phyloP scores from a whole-genome alignment of 169 alveolate species.

The Eimeria zaria region DNA sequence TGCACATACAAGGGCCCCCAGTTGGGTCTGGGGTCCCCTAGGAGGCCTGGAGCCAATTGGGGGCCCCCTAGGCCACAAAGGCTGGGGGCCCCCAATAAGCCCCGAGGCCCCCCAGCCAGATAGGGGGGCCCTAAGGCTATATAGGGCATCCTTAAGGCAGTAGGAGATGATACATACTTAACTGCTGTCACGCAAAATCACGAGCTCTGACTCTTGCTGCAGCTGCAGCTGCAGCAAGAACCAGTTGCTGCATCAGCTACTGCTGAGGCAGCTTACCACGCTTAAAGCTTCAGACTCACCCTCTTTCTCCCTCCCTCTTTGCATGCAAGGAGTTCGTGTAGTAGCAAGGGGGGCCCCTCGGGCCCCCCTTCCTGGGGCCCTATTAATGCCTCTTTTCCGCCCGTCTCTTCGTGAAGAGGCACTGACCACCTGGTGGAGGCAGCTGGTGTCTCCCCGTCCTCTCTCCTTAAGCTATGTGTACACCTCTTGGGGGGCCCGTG shows the following conservation, averaged over 20 bases:
- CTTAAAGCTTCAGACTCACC: background rate
- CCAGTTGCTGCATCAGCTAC: slow-evolving; percentile 6
- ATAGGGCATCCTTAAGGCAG: background rate
- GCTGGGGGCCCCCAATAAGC: too few species aligned
- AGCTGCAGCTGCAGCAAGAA: background rate
- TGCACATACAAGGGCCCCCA: background rate
- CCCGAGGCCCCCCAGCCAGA: background rate
- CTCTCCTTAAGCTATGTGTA: background rate
- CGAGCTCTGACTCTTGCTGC: background rate
- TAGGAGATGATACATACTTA: background rate
- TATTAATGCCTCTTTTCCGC: background rate
- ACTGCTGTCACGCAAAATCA: background rate
- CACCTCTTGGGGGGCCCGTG: background rate
- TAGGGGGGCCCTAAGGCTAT: background rate
- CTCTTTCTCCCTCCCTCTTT: background rate
- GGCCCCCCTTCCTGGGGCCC: slow-evolving; percentile 13
- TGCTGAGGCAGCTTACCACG: background rate
- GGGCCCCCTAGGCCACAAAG: background rate
- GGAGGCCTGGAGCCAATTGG: background rate
- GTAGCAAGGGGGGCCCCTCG: background rate
- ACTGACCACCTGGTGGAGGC: background rate
- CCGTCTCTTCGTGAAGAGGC: background rate
- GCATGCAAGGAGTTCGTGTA: background rate
- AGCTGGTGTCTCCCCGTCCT: background rate
- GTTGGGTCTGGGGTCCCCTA: background rate